Base-by-base conservation (phyloP, 768 basidiomycete species). In the Lactarius tabidus region DNA sequence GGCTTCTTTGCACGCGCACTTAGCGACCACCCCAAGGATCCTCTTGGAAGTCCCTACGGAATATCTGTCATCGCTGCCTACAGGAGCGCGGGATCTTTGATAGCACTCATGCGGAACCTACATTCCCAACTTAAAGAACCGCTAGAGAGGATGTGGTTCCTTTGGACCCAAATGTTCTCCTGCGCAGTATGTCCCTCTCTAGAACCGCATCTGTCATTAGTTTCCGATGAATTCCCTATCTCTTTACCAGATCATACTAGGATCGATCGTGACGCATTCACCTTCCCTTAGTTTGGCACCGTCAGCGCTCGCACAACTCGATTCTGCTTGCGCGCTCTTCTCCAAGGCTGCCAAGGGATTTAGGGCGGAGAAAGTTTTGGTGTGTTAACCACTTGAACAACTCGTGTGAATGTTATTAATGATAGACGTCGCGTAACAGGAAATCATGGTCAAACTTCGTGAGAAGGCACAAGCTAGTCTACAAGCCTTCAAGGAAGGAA, bases 231-330 rank as follows among this genome's bases (percentile, higher is more conserved):
- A n/a, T n/a, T 57, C 70, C 29, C 61, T 31, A 15, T 41, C 35
- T 64, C 18, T 15, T n/a, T 18, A 15, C 14, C 28, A 86, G 86
- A 89, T 90, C 67, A 79, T 90, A 58, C 75, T 90, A 54, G 88
- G 88, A 39, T 87, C 88, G 26, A 88, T 90, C 39, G 88, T 90
- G 15, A 90, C 89, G 20, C 80, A 87, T 58, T 90, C 88, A 74
- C 88, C 89, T 14, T 90, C 89, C 20, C 88, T 90, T 84, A 88
- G 87, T 69, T 75, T 90, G 66, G 89, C 88, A 26, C 86, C 87
- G 20, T 90, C 88, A 28, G 89, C 88, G 5, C 80, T 90, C 10
- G 81, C 84, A 9, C 89, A 90, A 70, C 76, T 90, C 33, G 87
- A 90, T 71, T 89, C 89, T 0, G 88, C 88, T 7, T 89, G 87